phyloP scores from a whole-genome alignment of 2,329 filamentous ascomycete species.

The Cladophialophora immunda region DNA sequence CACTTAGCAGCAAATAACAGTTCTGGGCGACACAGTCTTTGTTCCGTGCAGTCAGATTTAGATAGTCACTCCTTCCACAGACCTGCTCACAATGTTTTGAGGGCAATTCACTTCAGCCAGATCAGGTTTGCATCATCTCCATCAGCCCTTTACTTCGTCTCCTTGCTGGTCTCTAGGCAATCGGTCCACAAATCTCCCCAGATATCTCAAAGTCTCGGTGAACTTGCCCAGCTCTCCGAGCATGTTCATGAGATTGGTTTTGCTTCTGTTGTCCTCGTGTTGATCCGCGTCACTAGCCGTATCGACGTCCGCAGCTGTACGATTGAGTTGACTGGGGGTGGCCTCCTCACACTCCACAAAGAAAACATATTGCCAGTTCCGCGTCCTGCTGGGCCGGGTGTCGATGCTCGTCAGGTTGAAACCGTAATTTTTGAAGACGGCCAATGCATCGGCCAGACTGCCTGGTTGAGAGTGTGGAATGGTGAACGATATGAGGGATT shows the following conservation, averaged over 20 bases:
- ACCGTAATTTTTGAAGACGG: conserved; percentile 75
- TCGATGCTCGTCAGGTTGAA: conserved; percentile 93
- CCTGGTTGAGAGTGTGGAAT: conserved; percentile 80
- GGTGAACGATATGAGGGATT: conserved; percentile 84
- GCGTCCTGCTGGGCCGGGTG: conserved; percentile 67
- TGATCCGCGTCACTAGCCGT: background rate
- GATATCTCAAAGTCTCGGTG: conserved; percentile 49
- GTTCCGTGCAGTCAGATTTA: conserved; percentile 16
- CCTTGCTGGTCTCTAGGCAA: conserved; percentile 19
- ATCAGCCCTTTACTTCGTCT: background rate
- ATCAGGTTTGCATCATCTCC: background rate
- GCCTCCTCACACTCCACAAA: conserved; percentile 80
- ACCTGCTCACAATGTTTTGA: conserved; percentile 2
- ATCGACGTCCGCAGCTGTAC: background rate
- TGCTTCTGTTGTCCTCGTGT: conserved; percentile 40
- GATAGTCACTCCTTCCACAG: conserved; percentile 29
- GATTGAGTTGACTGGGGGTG: background rate
- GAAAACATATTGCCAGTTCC: conserved; percentile 86
- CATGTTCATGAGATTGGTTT: conserved; percentile 43
- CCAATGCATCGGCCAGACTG: conserved; percentile 81
- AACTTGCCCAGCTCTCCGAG: conserved; percentile 47
- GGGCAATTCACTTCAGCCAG: conserved; percentile 10
- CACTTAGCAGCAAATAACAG: background rate
- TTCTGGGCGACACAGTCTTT: background rate
- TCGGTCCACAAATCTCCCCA: conserved; percentile 39